Percentiles rank a stretch among this genome's conserved stretches.
These are phyloP conservation scores for Solanum hybrid DNA, from an alignment of 305 asterid genomes.

Conservation along the genomic window DNA sequence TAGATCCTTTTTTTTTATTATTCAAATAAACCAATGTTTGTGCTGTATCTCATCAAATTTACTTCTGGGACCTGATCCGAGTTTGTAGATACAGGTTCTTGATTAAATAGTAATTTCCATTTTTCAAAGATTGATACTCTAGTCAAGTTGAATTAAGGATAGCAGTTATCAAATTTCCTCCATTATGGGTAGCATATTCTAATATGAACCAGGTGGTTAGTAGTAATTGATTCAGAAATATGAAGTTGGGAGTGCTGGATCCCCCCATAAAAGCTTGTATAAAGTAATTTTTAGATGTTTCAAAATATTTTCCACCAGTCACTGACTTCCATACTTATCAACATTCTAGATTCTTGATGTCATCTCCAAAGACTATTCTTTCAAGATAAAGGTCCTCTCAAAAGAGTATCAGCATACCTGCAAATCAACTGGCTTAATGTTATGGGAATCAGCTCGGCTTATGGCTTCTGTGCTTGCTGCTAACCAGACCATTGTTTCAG, in stretches of 20 bases:
- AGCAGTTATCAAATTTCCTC: background rate
- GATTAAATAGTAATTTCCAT: background rate
- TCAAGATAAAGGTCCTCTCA: constrained; percentile 69
- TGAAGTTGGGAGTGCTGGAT: background rate
- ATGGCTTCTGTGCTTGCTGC: constrained; percentile 78
- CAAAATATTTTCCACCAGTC: background rate
- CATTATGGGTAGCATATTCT: background rate
- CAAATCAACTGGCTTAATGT: constrained; percentile 86
- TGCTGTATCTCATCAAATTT: background rate
- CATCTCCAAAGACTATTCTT: constrained; percentile 26
- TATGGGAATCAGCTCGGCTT: constrained; percentile 89
- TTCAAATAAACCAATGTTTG: background rate
- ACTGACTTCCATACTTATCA: background rate
- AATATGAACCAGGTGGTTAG: background rate
- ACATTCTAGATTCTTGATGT: constrained; percentile 43
- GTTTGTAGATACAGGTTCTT: background rate
- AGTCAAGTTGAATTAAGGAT: background rate
- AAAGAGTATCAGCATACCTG: constrained; percentile 95
- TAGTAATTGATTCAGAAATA: background rate
- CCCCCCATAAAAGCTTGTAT: background rate
- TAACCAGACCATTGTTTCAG: constrained; percentile 44
- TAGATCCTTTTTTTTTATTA: background rate
- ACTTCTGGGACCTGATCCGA: background rate
- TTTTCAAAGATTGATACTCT: background rate
- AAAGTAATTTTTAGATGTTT: background rate